A percentile compares a stretch with the other conserved stretches of the same genome.
phyloP scores from a whole-genome alignment of 345 rosid species.

The Brassica carinata region DNA sequence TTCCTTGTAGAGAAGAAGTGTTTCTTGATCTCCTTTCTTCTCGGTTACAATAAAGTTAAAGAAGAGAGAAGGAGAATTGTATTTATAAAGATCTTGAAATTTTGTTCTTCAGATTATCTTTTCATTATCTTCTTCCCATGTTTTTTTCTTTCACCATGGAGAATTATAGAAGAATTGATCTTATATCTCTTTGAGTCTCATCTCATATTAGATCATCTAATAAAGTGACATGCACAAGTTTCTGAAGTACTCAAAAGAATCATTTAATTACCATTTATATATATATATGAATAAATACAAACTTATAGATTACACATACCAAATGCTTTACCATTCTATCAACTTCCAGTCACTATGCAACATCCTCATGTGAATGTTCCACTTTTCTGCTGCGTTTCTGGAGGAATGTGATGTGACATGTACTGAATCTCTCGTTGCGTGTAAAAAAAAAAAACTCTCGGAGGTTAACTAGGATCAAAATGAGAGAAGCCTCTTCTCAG shows the following conservation, averaged over 20 bases:
- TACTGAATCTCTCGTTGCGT: constrained; percentile 28
- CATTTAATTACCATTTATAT: constrained; percentile 25
- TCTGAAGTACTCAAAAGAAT: constrained; percentile 7
- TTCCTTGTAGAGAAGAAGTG: constrained; percentile 49
- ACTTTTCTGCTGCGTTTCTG: constrained; percentile 16
- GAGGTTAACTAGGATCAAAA: constrained; percentile 34
- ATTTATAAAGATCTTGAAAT: not conserved
- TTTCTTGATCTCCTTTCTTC: constrained; percentile 43
- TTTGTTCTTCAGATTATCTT: constrained; percentile 17
- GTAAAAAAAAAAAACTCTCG: constrained; percentile 24
- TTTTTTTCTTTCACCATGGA: constrained; percentile 29
- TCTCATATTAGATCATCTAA: not conserved
- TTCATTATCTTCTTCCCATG: constrained; percentile 26
- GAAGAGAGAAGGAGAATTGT: not conserved
- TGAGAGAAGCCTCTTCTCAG: constrained; percentile 25
- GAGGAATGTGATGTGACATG: constrained; percentile 27
- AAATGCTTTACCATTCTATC: constrained; percentile 16
- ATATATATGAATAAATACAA: constrained; percentile 22
- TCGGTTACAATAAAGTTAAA: constrained; percentile 7
- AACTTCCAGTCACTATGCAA: constrained; percentile 17
- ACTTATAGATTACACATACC: constrained; percentile 32
- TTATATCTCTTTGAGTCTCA: no score
- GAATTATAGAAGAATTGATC: constrained; percentile 7
- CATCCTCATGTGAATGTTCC: constrained; percentile 24
- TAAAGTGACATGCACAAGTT: not conserved